Evolutionary conservation across 1,139 yeast genomes (phyloP), one percentile per base, ranked within the genome.

Genomic region (Taphrina communis): DNA sequence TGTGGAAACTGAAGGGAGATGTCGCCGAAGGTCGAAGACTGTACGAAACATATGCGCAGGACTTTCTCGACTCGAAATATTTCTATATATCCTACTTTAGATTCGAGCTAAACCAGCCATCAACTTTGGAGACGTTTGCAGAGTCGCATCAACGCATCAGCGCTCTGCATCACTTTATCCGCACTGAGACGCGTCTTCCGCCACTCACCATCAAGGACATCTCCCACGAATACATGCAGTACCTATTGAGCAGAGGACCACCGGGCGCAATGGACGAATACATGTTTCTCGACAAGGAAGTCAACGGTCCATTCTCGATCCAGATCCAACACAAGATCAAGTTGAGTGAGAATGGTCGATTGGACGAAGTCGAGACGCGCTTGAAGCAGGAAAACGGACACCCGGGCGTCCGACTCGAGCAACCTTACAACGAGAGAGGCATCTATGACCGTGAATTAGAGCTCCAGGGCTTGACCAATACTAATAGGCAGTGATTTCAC

Each of bases 31-130:
- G 79, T 5, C 70, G 79, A 14, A 63, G 69, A 21, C 55, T 75
- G 36, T 77, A 70, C 52, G 71, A 71, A 44, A 46, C 65, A 46
- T 70, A 73, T 57, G 72, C 73, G 2, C 66, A 71, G n/a, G 62
- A 71, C 51, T 73, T 70, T 59, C 66, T 74, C n/a, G 74, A 72
- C 41, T 71, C 74, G 50, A 74, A 73, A 57, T 70, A 74, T 44
- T 78, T 77, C 69, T 75, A 78, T 76, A 73, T 76, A 25, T 75
- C 75, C 60, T 79, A 76, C 65, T 76, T 79, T 62, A 71, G 73
- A 44, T 78, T 77, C 66, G 79, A 77, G 67, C 70, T 77, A 7
- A 71, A 70, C 5, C 72, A 73, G 48, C 73, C 73, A 9, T 59
- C 70, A 6, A 17, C 35, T 12, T 38, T 42, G 46, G 72, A 71